Evolutionary conservation across 805 yeast species (phyloP).

Genomic region (Myxozyma geophila): DNA sequence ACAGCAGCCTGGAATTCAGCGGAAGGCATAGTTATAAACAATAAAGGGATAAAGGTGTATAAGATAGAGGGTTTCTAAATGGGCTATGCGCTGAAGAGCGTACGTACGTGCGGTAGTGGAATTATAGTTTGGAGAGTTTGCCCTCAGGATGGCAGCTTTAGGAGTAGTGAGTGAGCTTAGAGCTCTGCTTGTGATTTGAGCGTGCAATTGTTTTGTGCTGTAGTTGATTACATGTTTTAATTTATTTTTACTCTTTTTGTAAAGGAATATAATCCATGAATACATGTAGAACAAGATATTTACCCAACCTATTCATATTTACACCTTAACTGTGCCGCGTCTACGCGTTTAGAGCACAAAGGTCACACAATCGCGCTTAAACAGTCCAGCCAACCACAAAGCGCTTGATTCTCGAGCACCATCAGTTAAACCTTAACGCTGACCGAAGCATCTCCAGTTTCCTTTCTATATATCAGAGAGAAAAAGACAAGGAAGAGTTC

Average conservation of each 20-base stretch:
- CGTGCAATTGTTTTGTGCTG: too few relatives aligned
- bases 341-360: not conserved
- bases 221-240: not conserved
- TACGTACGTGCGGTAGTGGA: not conserved
- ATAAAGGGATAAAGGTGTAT: not conserved
- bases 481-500: not conserved
- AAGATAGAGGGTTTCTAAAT: not conserved
- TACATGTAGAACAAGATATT: not conserved
- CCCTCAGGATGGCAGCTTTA: too few relatives aligned
- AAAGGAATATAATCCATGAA: not conserved
- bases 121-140: not conserved
- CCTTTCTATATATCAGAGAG: not conserved
- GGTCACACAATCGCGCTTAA: not conserved
- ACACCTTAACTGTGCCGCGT: not conserved
- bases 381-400: constrained; percentile 17
- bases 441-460: not conserved
- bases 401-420: not conserved
- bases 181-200: too few relatives aligned
- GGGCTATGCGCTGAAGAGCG: not conserved
- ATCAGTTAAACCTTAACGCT: not conserved
- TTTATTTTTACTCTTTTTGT: not conserved
- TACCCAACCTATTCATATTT: not conserved
- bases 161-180: too few relatives aligned
- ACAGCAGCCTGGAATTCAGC: constrained; percentile 52
- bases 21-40: constrained; percentile 45